These are phyloP conservation scores for Kappamyces sp. DNA, from an alignment of 192 early-diverging fungal species.

Conservation along the genomic window DNA sequence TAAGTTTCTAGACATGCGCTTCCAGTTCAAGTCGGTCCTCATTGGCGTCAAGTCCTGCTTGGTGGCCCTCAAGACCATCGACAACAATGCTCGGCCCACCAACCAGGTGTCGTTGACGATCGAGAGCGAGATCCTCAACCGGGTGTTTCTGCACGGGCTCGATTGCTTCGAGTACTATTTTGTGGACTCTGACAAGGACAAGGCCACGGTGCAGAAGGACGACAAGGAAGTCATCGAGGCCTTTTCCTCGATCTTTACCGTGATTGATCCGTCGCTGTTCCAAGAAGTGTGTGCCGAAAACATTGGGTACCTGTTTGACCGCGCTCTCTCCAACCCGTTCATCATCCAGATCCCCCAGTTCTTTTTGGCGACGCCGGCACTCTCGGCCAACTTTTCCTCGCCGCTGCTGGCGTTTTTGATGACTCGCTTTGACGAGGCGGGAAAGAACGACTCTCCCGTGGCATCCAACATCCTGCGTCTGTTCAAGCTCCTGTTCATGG, in stretches of 20 bases:
- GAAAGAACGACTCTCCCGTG: slow-evolving; percentile 54
- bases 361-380: slow-evolving; percentile 73
- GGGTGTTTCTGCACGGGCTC: slow-evolving; percentile 70
- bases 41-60: slow-evolving; percentile 80
- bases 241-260: slow-evolving; percentile 80
- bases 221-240: slow-evolving; percentile 89
- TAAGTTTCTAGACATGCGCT: slow-evolving; percentile 63
- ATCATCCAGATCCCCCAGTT: slow-evolving; percentile 81
- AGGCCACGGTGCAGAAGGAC: slow-evolving; percentile 51
- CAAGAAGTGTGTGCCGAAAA: slow-evolving; percentile 94
- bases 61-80: slow-evolving; percentile 70
- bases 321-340: slow-evolving; percentile 69
- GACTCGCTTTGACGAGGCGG: slow-evolving; percentile 69
- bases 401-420: slow-evolving; percentile 72
- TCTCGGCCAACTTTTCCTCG: slow-evolving; percentile 72
- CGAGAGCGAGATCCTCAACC: slow-evolving; percentile 66
- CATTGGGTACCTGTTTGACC: slow-evolving; percentile 78
- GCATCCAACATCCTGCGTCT: slow-evolving; percentile 76
- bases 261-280: slow-evolving; percentile 81
- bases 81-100: slow-evolving; percentile 32
- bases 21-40: slow-evolving; percentile 87
- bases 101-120: slow-evolving; percentile 18
- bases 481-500: slow-evolving; percentile 92
- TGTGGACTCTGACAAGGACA: slow-evolving; percentile 52
- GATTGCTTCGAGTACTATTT: slow-evolving; percentile 80